Evolutionary conservation across 1,139 yeast genomes (phyloP).

Genomic region (Wickerhamomyces sp.): DNA sequence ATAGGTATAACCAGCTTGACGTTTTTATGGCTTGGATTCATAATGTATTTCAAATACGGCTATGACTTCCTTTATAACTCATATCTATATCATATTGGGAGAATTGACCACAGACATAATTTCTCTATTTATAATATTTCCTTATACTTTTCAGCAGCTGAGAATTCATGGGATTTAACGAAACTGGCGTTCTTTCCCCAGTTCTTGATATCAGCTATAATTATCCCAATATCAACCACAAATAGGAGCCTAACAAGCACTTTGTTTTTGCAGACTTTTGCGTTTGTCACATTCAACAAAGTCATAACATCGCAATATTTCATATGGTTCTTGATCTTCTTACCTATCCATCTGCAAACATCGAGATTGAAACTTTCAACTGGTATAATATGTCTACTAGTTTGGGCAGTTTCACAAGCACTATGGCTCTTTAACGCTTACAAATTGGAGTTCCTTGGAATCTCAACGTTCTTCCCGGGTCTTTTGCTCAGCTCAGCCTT

Average conservation of each 20-base stretch:
- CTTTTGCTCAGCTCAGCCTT: slow-evolving; percentile 55
- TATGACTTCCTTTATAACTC: slow-evolving; percentile 73
- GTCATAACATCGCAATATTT: slow-evolving; percentile 94
- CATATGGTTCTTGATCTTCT: slow-evolving; percentile 83
- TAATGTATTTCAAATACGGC: slow-evolving; percentile 71
- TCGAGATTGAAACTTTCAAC: slow-evolving; percentile 32
- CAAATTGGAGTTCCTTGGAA: slow-evolving; percentile 75
- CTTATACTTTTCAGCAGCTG: slow-evolving; percentile 57
- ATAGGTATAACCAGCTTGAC: slow-evolving; percentile 37
- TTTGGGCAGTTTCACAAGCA: slow-evolving; percentile 74
- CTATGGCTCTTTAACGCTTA: slow-evolving; percentile 80
- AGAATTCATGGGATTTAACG: slow-evolving; percentile 21
- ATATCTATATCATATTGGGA: slow-evolving; percentile 73
- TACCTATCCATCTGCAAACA: slow-evolving; percentile 65
- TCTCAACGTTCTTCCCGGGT: slow-evolving; percentile 57
- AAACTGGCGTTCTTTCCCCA: slow-evolving; percentile 83
- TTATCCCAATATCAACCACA: slow-evolving; percentile 60
- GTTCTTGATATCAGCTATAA: slow-evolving; percentile 49
- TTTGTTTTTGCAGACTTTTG: slow-evolving; percentile 82
- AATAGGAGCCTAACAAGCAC: slow-evolving; percentile 53
- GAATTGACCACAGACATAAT: slow-evolving; percentile 93
- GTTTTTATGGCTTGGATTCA: slow-evolving; percentile 40
- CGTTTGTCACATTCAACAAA: slow-evolving; percentile 87
- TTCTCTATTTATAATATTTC: slow-evolving; percentile 82
- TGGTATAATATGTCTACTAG: slow-evolving; percentile 37